These are phyloP conservation scores for Teunomyces funiuensis DNA, from an alignment of 805 yeast genomes.

Conservation along the genomic window DNA sequence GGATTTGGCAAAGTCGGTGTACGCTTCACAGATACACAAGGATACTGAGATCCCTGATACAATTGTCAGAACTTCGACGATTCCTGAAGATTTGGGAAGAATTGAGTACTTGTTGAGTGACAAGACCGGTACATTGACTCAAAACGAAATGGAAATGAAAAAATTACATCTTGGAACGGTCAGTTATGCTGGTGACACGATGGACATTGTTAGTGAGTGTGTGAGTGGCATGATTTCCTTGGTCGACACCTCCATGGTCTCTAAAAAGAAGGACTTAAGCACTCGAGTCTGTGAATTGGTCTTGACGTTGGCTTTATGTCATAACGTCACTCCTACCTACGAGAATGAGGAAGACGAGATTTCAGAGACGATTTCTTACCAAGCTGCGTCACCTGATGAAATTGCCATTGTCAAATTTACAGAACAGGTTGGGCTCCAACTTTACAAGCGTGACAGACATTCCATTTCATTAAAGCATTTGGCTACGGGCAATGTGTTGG, in stretches of 20 bases:
- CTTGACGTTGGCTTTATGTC: conserved; percentile 87
- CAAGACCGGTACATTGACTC: conserved; percentile 96
- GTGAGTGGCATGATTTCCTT: conserved; percentile 37
- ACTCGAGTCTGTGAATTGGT: conserved; percentile 77
- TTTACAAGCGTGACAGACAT: conserved; percentile 79
- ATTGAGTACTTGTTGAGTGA: conserved; percentile 90
- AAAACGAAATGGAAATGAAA: conserved; percentile 95
- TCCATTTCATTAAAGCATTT: conserved; percentile 68
- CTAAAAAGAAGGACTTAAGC: conserved; percentile 67
- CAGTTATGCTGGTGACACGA: conserved; percentile 86
- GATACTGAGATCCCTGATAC: conserved; percentile 81
- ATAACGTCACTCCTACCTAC: conserved; percentile 91
- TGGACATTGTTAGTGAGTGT: conserved; percentile 82
- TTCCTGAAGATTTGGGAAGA: conserved; percentile 96
- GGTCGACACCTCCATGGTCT: conserved; percentile 19
- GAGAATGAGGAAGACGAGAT: conserved; percentile 64
- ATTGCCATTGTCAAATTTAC: conserved; percentile 94
- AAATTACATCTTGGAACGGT: conserved; percentile 91
- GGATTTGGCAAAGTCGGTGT: conserved; percentile 93
- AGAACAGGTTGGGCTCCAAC: conserved; percentile 77
- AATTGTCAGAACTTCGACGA: conserved; percentile 93
- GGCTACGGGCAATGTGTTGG: conserved; percentile 48
- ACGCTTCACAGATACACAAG: conserved; percentile 92
- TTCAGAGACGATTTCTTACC: conserved; percentile 55
- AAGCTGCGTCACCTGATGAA: conserved; percentile 99